Percentiles rank a stretch among this genome's conserved stretches.
Conservation (phyloP, 139 green algal species). For the Spirogloea muscicola region DNA sequence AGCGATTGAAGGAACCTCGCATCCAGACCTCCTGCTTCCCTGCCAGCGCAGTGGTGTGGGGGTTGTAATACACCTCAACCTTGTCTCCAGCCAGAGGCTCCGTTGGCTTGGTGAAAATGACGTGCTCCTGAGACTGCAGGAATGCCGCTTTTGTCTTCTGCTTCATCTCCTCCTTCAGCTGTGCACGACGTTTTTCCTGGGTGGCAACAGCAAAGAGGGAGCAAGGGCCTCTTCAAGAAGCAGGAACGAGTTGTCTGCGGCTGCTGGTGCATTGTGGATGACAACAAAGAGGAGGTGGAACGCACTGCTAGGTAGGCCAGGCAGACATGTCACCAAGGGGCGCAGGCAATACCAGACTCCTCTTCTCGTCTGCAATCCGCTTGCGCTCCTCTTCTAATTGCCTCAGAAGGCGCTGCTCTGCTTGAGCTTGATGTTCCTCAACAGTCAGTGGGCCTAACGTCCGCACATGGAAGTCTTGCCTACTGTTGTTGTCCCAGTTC, state of each 20-base stretch:
- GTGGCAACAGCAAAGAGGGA: not conserved
- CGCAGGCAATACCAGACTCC: no score
- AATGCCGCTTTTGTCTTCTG: not conserved
- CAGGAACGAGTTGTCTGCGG: not conserved
- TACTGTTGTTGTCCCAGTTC: constrained; percentile 39
- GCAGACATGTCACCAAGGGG: no score
- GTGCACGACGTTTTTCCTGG: not conserved
- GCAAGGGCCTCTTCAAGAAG: not conserved
- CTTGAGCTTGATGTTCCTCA: no score
- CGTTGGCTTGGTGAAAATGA: constrained; percentile 35
- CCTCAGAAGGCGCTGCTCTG: no score
- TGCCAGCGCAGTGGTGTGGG: constrained; percentile 75
- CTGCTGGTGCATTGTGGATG: no score
- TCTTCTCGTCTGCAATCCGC: no score
- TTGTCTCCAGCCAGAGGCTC: constrained; percentile 10
- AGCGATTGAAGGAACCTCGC: constrained; percentile 78
- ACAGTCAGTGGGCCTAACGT: no score
- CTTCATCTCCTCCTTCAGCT: not conserved
- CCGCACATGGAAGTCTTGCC: not conserved
- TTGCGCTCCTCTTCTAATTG: no score
- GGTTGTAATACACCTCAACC: constrained; percentile 90
- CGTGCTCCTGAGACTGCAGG: constrained; percentile 17
- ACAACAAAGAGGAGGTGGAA: no score
- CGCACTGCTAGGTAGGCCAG: no score
- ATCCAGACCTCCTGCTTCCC: constrained; percentile 76